Evolutionary conservation across 2,329 filamentous ascomycete species (phyloP), one percentile per base, ranked within the genome.

Genomic region (Aspergillus sp.): DNA sequence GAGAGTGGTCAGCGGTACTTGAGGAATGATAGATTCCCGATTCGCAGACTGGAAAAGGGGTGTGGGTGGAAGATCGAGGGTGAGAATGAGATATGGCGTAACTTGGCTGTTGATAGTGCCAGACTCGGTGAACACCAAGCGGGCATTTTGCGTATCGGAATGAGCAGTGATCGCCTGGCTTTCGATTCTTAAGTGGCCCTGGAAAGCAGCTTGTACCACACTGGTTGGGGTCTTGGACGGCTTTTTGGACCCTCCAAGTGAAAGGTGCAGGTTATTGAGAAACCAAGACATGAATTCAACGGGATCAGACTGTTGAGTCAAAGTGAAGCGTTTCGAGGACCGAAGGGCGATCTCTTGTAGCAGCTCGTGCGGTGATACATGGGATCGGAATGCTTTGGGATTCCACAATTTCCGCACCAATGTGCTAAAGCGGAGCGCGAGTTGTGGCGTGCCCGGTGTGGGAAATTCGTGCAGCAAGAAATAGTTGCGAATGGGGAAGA

Each of bases 331-430:
- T 74, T 97, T 97, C 62, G 88, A 92, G 29, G 92, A 97, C 45
- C 87, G 87, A 40, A 97, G 78, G 1, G 92, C 89, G 58, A 99
- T 89, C 70, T 97, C 93, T 74, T 99, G 94, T 1, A 99, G 85
- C 25, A 99, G 82, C 73, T 99, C 94, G 78, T 99, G 94, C 0
- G 94, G 94, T 9, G 93, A 97, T 48, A 99, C 94, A 72, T 99
- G 94, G 4, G 88, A 87, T 73, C 96, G 95, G 81, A 99, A 99
- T 9, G 94, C 93, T 62, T 89, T 88, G 2, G 92, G 88, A 70
- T 99, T 99, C 94, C 94, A 99, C 60, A 99, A 90, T 76, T 99
- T 99, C 69, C 94, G 88, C 55, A 97, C 85, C 17, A 99, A 81
- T 49, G 91, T 94, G 62, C 88, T 89, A 67, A 93, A 92, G 10